Base-by-base conservation (phyloP, 768 basidiomycete species). In the Mycena vulgaris region DNA sequence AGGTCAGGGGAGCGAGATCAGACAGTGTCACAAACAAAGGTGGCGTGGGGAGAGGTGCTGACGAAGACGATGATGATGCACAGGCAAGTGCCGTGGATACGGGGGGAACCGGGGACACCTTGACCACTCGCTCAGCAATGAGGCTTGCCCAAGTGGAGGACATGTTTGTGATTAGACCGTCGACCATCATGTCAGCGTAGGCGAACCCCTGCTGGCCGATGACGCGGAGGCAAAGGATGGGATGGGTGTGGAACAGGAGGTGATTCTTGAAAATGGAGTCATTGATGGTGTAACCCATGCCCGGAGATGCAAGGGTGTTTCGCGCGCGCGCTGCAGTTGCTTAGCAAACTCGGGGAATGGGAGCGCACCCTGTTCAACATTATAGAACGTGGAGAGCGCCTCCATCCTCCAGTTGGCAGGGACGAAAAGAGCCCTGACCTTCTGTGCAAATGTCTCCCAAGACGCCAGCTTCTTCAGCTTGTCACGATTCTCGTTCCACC, bases 211-310 rank as follows among this genome's bases (percentile, higher is more conserved):
- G n/a, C 28, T 52, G 62, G 3, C 62, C 51, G 16, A 13, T 27
- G 14, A 63, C 28, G 17, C 62, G 37, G 2, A 63, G 62, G 17
- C 48, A 31, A 13, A 62, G 61, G 47, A 62, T 39, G 1, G 61
- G 61, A 21, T 62, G 61, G 19, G 61, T 25, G 16, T 25, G 39
- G 37, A 63, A 63, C 1, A 63, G 62, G 2, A 63, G 19, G 8
- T 63, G 62, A 21, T 63, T 63, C 35, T 63, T 63, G 0, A 63
- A 27, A 25, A 63, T 33, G 19, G 39, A 52, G 13, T 62, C 48
- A 30, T 21, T 49, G 61, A 62, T 62, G 0, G 49, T 52, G 8
- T 40, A 62, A 3, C 48, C 61, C 1, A 7, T 2, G 9, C 61
- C 61, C 9, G 33, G 48, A n/a, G 19, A 5, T 1, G 48, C 23